These are phyloP conservation scores for Acorus gramineus DNA, from an alignment of 106 monocot species.

Conservation along the genomic window DNA sequence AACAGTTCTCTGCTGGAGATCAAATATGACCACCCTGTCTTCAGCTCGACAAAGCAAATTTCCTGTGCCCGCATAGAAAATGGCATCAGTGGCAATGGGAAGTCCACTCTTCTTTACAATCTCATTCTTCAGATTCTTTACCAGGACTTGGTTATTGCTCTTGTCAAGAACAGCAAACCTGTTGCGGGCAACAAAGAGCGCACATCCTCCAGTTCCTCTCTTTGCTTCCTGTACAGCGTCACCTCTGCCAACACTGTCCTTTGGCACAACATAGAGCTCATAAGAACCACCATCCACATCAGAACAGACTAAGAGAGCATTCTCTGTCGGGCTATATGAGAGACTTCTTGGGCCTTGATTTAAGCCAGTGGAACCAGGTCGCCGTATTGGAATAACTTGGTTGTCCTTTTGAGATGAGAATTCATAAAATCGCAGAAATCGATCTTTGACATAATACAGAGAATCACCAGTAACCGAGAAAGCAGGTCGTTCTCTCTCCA, in stretches of 20 bases:
- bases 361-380: slow-evolving; percentile 67
- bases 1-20: slow-evolving; percentile 30
- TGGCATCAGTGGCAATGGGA: slow-evolving; percentile 65
- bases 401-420: slow-evolving; percentile 64
- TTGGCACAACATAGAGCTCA: slow-evolving; percentile 69
- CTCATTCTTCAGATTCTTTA: slow-evolving; percentile 89
- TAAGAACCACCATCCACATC: slow-evolving; percentile 82
- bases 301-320: slow-evolving; percentile 67
- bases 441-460: slow-evolving; percentile 65
- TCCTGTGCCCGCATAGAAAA: slow-evolving; percentile 86
- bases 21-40: slow-evolving; percentile 40
- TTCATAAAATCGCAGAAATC: slow-evolving; percentile 62
- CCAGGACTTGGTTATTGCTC: slow-evolving; percentile 53
- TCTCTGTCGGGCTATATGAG: slow-evolving; percentile 80
- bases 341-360: slow-evolving; percentile 66
- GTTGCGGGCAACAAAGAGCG: slow-evolving; percentile 78
- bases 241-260: slow-evolving; percentile 41
- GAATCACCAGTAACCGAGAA: slow-evolving; percentile 62
- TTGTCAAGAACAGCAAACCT: slow-evolving; percentile 89
- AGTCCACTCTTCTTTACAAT: slow-evolving; percentile 66
- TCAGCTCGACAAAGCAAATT: slow-evolving; percentile 72
- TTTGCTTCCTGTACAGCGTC: slow-evolving; percentile 69
- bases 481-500: slow-evolving; percentile 81
- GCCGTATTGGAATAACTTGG: slow-evolving; percentile 60
- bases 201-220: slow-evolving; percentile 59